phyloP scores from a whole-genome alignment of 768 basidiomycete genomes.

The Agrocybe pediades region DNA sequence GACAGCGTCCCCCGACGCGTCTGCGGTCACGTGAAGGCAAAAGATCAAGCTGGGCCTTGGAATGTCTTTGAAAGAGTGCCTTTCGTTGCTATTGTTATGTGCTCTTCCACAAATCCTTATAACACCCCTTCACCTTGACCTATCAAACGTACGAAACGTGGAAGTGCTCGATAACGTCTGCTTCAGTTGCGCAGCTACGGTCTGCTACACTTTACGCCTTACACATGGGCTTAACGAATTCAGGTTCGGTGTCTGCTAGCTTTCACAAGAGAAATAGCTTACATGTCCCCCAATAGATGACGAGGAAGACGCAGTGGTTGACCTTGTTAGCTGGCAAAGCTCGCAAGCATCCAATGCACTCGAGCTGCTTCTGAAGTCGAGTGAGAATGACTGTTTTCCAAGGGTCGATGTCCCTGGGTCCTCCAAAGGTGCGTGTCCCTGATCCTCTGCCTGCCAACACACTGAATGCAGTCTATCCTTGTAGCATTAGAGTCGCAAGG shows the following conservation, averaged over 20 bases:
- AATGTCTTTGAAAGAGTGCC: neutral
- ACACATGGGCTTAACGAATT: no score
- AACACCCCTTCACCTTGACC: neutral
- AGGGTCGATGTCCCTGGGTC: neutral
- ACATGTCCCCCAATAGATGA: neutral
- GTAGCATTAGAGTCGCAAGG: conserved; percentile 20
- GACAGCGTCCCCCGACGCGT: neutral
- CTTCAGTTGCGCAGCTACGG: no score
- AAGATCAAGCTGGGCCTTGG: neutral
- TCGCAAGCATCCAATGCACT: conserved; percentile 32
- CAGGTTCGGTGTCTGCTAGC: neutral
- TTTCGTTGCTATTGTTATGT: neutral
- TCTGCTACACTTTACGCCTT: no score
- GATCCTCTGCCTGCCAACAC: no score
- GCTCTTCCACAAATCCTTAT: neutral
- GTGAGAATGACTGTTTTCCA: conserved; percentile 6
- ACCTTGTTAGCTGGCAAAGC: conserved; percentile 33
- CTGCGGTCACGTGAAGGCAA: neutral
- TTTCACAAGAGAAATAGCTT: neutral
- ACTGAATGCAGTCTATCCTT: neutral
- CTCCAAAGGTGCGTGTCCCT: conserved; percentile 9
- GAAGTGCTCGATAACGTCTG: neutral
- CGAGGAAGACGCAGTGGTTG: conserved; percentile 17
- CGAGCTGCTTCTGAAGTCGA: conserved; percentile 22
- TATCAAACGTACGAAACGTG: neutral